Percentiles rank a stretch among this genome's conserved stretches.
phyloP scores from a whole-genome alignment of 139 green algal species.

The Closterium sp. region DNA sequence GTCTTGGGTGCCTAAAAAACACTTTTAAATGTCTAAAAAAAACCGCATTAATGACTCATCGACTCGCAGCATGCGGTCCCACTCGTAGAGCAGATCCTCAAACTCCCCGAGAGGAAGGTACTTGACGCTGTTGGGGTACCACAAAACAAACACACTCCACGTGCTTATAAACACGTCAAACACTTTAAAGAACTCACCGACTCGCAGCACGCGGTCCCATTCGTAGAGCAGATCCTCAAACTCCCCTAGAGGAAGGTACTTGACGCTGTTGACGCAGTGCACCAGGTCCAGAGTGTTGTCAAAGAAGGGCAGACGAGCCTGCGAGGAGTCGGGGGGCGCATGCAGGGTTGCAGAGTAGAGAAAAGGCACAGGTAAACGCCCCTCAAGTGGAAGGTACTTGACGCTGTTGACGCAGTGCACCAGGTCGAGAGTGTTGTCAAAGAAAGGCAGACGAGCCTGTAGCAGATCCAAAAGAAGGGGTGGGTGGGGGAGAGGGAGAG shows the following conservation, averaged over 20 bases:
- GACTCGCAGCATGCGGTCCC: neutral
- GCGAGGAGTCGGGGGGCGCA: neutral
- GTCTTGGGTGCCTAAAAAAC: too few relatives aligned
- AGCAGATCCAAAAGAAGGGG: neutral
- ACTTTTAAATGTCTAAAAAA: too few relatives aligned
- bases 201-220: conserved; percentile 40
- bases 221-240: conserved; percentile 48
- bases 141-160: too few relatives aligned
- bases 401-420: conserved; percentile 2
- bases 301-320: conserved; percentile 37
- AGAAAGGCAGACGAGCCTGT: neutral
- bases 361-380: too few relatives aligned
- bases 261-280: conserved; percentile 35
- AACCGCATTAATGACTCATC: too few relatives aligned
- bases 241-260: conserved; percentile 28
- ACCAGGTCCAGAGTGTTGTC: conserved; percentile 42
- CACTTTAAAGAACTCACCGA: neutral
- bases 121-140: too few relatives aligned
- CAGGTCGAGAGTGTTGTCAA: neutral
- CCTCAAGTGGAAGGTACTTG: neutral
- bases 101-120: too few relatives aligned
- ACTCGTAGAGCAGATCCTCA: neutral
- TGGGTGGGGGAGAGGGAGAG: too few relatives aligned
- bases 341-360: neutral
- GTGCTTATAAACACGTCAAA: too few relatives aligned